Conservation (phyloP, 176 grass and related monocot species). For the Puya raimondii region DNA sequence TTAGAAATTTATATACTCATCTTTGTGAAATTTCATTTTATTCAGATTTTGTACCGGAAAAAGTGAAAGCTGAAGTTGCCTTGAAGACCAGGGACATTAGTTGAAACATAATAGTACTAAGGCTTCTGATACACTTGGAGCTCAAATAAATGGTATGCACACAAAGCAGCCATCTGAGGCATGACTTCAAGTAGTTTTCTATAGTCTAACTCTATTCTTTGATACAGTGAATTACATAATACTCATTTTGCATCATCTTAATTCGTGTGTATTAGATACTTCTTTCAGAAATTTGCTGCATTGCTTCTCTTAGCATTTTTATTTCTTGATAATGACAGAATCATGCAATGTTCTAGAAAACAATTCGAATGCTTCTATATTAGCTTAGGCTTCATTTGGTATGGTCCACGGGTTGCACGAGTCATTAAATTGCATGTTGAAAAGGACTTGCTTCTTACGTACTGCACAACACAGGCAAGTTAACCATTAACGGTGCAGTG, state of each 20-base stretch:
- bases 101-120: slow-evolving; percentile 7
- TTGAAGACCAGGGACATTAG: slow-evolving; percentile 22
- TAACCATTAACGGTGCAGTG: too few species aligned
- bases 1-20: background rate
- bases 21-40: background rate
- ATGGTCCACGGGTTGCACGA: too few species aligned
- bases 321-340: background rate
- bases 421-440: too few species aligned
- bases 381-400: background rate
- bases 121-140: background rate
- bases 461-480: too few species aligned
- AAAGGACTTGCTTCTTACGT: too few species aligned
- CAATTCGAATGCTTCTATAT: background rate
- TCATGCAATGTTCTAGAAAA: background rate
- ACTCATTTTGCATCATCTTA: too few species aligned
- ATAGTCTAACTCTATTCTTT: background rate
- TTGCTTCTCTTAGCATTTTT: background rate
- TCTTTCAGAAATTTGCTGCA: background rate
- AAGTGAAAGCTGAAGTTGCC: slow-evolving; percentile 44
- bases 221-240: background rate
- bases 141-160: background rate
- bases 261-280: too few species aligned
- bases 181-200: background rate
- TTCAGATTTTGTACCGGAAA: slow-evolving; percentile 77
- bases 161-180: background rate